Evolutionary conservation across 805 yeast species (phyloP), one percentile per base, ranked within the genome.

Genomic region (Tetrapisispora iriomotensis): DNA sequence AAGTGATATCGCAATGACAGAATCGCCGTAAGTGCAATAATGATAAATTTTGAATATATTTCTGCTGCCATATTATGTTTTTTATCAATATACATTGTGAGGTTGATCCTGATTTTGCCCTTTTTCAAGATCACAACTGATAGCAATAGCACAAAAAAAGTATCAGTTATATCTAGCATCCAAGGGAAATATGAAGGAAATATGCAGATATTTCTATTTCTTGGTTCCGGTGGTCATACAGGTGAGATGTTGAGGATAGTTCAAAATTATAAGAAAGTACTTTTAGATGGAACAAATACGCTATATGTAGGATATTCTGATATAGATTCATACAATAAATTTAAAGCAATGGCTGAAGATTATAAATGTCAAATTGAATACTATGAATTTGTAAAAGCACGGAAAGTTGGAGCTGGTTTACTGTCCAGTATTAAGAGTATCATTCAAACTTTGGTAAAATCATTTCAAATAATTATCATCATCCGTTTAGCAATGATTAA

Each of bases 201-300:
- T 6, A 32, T 54, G 5, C 60, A 59, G 31, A 42, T 75, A 19
- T 70, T 82, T 72, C 65, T 82, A 0, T 68, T 86, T n/a, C 62
- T 90, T 9, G 97, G 97, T 0, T 86, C 96, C 0, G 98, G 98
- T 2, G 97, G 96, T 2, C 97, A 87, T 53, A 87, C 96, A 0
- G 96, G 96, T 1, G 96, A 90, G 58, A 85, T 90, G 94, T 58
- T 88, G n/a, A 65, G 88, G 20, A 65, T 90, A 14, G 56, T 85
- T 8, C 44, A 55, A 4, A 56, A 58, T 6, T 62, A 72, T 28
- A 49, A 60, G 37, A 47, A 59, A 8, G 54, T 68, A 0, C 65
- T 81, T 0, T 60, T 73, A 6, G 69, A 70, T 3, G 76, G 73
- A 6, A 46, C 60, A 1, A 64, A 74, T 3, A 74, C 77, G 1